Conservation (phyloP, 2,329 filamentous ascomycete genomes). For the Diaporthe sp. region DNA sequence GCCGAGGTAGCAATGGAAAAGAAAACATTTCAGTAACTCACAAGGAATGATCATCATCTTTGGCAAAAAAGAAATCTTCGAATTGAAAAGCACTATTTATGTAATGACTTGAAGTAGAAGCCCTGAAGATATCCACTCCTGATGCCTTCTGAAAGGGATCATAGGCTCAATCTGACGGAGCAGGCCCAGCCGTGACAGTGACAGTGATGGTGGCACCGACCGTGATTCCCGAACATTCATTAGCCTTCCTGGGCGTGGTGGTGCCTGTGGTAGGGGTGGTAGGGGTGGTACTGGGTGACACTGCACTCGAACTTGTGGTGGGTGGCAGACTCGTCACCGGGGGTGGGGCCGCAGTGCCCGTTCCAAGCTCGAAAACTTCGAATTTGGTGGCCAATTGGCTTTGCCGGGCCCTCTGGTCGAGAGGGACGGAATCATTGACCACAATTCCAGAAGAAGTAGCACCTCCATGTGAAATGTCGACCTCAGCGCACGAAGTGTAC, state of each 20-base stretch:
- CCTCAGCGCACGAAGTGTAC: neutral
- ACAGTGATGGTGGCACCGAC: neutral
- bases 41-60: too few relatives aligned
- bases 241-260: neutral
- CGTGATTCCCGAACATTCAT: neutral
- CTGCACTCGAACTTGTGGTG: neutral
- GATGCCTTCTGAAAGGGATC: neutral
- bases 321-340: neutral
- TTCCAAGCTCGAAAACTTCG: slow-evolving; percentile 1
- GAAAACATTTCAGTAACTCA: too few relatives aligned
- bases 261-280: neutral
- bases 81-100: neutral
- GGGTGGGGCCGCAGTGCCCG: neutral
- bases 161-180: neutral
- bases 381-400: neutral
- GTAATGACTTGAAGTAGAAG: too few relatives aligned
- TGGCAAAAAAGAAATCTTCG: neutral
- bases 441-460: neutral
- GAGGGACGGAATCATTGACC: neutral
- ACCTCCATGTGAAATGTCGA: neutral
- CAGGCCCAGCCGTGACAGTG: neutral
- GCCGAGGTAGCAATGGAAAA: too few relatives aligned
- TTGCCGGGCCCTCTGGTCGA: neutral
- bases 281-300: neutral
- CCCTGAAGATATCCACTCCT: neutral